Conservation (phyloP, 2,329 filamentous ascomycete species). For the Pyrenochaeta sp. region DNA sequence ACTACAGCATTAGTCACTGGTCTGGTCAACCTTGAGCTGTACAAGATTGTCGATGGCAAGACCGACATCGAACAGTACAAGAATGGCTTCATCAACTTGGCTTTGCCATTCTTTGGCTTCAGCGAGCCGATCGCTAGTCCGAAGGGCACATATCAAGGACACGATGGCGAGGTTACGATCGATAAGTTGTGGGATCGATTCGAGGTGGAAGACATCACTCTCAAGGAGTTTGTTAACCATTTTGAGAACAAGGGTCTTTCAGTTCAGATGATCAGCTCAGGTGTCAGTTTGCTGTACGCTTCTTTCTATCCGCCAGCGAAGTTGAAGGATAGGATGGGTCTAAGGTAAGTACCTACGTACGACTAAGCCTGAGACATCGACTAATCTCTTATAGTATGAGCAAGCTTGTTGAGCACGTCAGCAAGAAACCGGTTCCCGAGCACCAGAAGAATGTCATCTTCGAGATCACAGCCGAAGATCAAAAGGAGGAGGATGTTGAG, state of each 20-base stretch:
- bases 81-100: constrained; percentile 97
- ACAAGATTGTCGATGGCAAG: constrained; percentile 97
- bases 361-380: background rate
- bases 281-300: constrained; percentile 92
- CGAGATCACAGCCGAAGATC: constrained; percentile 89
- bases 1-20: constrained; percentile 96
- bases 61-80: constrained; percentile 98
- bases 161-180: constrained; percentile 77
- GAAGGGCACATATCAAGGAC: constrained; percentile 87
- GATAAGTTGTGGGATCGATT: constrained; percentile 99
- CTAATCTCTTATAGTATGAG: constrained; percentile 71
- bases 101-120: constrained; percentile 97
- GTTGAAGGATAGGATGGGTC: constrained; percentile 79
- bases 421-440: constrained; percentile 87
- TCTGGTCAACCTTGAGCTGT: constrained; percentile 89
- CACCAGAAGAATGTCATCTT: constrained; percentile 97
- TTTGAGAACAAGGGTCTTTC: constrained; percentile 82
- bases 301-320: constrained; percentile 87
- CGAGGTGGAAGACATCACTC: constrained; percentile 84
- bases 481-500: constrained; percentile 91
- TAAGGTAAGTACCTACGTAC: constrained; percentile 65
- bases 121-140: constrained; percentile 94
- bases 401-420: constrained; percentile 85
- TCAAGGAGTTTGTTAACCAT: constrained; percentile 81
- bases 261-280: constrained; percentile 95